phyloP scores from a whole-genome alignment of 768 basidiomycete genomes.

The Pleurotus giganteus region DNA sequence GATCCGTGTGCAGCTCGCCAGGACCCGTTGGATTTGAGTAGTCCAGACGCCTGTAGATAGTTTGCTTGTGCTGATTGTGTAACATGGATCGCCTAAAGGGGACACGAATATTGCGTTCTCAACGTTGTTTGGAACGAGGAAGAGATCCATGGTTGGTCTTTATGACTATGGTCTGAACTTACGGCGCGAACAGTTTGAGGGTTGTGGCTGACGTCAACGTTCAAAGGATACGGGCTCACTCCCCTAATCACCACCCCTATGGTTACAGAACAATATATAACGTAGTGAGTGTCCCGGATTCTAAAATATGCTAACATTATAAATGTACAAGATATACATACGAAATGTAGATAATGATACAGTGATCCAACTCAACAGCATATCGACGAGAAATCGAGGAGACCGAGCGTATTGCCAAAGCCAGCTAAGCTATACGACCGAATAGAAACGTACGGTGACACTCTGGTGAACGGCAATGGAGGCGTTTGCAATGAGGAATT shows the following conservation, averaged over 20 bases:
- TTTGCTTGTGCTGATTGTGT: conserved; percentile 42
- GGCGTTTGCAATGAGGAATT: conserved; percentile 33
- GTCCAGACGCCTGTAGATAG: conserved; percentile 25
- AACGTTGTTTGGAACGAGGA: conserved; percentile 50
- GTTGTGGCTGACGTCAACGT: no score
- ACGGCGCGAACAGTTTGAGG: no score
- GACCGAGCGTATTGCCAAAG: conserved; percentile 75
- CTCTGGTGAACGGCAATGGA: conserved; percentile 78
- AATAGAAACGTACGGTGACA: conserved; percentile 54
- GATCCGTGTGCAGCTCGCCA: conserved; percentile 19
- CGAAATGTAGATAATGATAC: conserved; percentile 8
- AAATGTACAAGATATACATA: conserved; percentile 2
- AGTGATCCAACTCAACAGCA: conserved; percentile 8
- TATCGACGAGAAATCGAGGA: conserved; percentile 41
- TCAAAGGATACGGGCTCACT: no score
- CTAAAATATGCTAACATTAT: conserved; percentile 2
- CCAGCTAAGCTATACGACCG: conserved; percentile 60
- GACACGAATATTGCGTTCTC: conserved; percentile 48
- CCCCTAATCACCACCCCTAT: no score
- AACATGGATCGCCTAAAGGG: conserved; percentile 48
- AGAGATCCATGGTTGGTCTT: conserved; percentile 43
- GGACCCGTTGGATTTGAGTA: conserved; percentile 37
- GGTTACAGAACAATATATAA: no score
- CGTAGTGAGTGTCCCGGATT: no score
- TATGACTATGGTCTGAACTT: not conserved